Evolutionary conservation across 768 basidiomycete genomes (phyloP), one percentile per base, ranked within the genome.

Genomic region (Mycena galericulata): DNA sequence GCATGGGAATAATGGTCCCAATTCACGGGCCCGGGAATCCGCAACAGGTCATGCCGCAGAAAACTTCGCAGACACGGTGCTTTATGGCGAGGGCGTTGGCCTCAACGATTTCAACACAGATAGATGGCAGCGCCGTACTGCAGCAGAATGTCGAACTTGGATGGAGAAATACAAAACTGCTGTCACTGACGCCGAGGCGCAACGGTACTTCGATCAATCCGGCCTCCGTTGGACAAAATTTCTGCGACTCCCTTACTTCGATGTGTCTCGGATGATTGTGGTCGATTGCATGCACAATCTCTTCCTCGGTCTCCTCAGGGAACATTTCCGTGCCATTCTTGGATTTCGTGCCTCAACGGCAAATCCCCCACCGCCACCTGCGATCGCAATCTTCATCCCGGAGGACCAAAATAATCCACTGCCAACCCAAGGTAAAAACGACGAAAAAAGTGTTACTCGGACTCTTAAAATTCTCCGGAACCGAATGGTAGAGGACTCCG

Each of bases 281-380:
- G 26, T 61, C 32, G 59, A 61, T 17, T 61, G 46, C 1, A 61
- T 61, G 59, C 59, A 61, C 59, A 61, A 61, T 27, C n/a, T n/a
- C n/a, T n/a, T n/a, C n/a, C n/a, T n/a, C n/a, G n/a, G n/a, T n/a
- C n/a, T n/a, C n/a, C n/a, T 61, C 26, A 49, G 40, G 26, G 59
- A 61, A 8, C 59, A 61, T 26, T 61, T 49, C 20, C 59, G 59
- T 20, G 1, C 10, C 34, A 50, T 61, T 18, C 59, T 61, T 8
- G 59, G 59, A 10, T 22, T 61, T 7, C 34, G 46, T 24, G 12
- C 46, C 8, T 24, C 50, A 51, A 51, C 12, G 15, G 11, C 11
- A 51, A 51, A 51, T 20, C 29, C 27, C 15, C 29, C 4, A 30
- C 5, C 29, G 17, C 17, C 12, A 15, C 27, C 4, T 18, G 10